A percentile compares a stretch with the other conserved stretches of the same genome.
Evolutionary conservation across 1,284 basidiomycete genomes (phyloP).

Genomic region (Taiwanofungus camphoratus): DNA sequence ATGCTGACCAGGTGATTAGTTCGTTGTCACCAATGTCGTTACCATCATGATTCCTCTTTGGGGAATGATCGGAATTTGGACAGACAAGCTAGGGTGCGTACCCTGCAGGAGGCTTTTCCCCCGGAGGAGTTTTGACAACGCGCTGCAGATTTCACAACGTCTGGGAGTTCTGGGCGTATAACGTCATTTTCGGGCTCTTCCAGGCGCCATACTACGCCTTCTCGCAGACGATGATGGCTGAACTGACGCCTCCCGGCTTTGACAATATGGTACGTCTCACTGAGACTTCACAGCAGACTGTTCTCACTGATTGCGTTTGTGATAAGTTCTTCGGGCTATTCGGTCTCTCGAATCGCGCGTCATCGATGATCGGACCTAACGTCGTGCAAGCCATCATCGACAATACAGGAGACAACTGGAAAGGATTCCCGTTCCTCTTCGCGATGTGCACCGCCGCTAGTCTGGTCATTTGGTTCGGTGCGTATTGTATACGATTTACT

Average conservation of each 20-base stretch:
- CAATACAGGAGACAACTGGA: conserved; percentile 67
- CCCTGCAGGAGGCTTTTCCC: too few relatives aligned
- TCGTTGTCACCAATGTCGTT: conserved; percentile 70
- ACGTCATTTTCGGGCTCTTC: conserved; percentile 76
- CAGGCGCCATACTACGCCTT: conserved; percentile 87
- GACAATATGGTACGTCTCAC: conserved; percentile 62
- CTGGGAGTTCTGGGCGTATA: conserved; percentile 86
- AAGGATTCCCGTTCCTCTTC: conserved; percentile 81
- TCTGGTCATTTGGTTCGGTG: conserved; percentile 63
- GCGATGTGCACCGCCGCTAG: conserved; percentile 61
- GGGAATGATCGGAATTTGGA: conserved; percentile 87
- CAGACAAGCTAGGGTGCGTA: conserved; percentile 58
- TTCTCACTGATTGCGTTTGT: not conserved
- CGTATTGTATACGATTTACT: conserved; percentile 3
- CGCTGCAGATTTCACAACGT: conserved; percentile 70
- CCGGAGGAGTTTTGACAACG: conserved; percentile 11
- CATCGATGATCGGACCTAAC: conserved; percentile 76
- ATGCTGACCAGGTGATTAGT: conserved; percentile 34
- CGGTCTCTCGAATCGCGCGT: conserved; percentile 77
- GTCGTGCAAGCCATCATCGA: conserved; percentile 78
- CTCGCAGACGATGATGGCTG: conserved; percentile 85
- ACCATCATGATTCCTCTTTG: conserved; percentile 77
- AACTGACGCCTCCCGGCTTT: conserved; percentile 75
- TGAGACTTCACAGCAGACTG: conserved; percentile 1
- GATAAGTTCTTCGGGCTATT: conserved; percentile 75